phyloP scores from a whole-genome alignment of 768 basidiomycete genomes.

The Naganishia randhawae region DNA sequence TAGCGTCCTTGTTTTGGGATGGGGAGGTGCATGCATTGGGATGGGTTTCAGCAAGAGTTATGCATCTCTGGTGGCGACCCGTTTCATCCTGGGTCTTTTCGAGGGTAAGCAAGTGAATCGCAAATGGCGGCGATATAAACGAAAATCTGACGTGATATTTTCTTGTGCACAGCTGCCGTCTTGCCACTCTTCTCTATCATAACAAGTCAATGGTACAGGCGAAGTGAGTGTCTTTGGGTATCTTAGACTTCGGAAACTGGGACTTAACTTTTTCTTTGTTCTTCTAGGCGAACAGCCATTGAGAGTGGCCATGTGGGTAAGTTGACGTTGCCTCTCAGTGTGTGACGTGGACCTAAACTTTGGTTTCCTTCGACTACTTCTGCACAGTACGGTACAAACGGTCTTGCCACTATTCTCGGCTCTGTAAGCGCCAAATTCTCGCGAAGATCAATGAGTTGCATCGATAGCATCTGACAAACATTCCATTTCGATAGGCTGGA shows the following conservation, averaged over 20 bases:
- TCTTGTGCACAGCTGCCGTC: conserved; percentile 34
- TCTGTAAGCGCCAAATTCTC: conserved; percentile 6
- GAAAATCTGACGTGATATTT: background rate
- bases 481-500: background rate
- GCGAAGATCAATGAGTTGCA: too few species aligned
- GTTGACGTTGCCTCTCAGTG: background rate
- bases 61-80: conserved; percentile 41
- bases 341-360: background rate
- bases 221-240: too few species aligned
- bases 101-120: conserved; percentile 32
- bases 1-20: conserved; percentile 38
- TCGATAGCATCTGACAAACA: too few species aligned
- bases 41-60: conserved; percentile 42
- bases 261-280: too few species aligned
- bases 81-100: conserved; percentile 51
- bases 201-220: conserved; percentile 54
- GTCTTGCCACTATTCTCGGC: conserved; percentile 43
- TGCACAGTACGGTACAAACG: conserved; percentile 43
- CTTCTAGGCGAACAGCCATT: conserved; percentile 56
- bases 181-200: conserved; percentile 52
- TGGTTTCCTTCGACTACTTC: background rate
- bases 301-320: conserved; percentile 53
- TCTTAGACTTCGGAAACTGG: too few species aligned
- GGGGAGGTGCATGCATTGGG: conserved; percentile 38
- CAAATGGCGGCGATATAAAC: background rate